These are phyloP conservation scores for Triangularia verruculosa DNA, from an alignment of 2,329 filamentous ascomycete species.

Conservation along the genomic window DNA sequence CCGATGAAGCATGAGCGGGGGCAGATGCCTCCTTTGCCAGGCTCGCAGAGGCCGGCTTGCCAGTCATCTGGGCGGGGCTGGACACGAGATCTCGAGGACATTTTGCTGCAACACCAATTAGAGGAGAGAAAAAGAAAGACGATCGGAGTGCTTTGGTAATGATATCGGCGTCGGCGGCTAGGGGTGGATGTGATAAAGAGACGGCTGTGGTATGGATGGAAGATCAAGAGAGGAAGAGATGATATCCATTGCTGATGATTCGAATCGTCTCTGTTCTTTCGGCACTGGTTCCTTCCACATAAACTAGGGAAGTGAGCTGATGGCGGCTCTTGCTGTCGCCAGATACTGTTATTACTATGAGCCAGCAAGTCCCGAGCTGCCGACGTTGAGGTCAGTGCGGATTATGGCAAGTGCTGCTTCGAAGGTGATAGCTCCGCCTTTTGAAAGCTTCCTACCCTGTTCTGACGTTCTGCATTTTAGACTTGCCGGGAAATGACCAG, in stretches of 20 bases:
- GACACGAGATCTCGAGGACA: background rate
- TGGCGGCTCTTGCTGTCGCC: background rate
- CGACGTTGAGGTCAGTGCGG: background rate
- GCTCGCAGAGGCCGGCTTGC: slow-evolving; percentile 20
- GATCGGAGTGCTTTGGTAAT: background rate
- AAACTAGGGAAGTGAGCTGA: background rate
- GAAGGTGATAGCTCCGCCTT: background rate
- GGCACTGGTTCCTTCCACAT: background rate
- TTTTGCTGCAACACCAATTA: background rate
- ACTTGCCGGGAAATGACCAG: background rate
- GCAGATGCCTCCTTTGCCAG: slow-evolving; percentile 19
- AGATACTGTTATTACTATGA: background rate
- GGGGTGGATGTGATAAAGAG: slow-evolving; percentile 6
- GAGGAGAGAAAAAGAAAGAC: background rate
- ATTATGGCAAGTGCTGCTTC: background rate
- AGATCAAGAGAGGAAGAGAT: background rate
- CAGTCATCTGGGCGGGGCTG: slow-evolving; percentile 12
- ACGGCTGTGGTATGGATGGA: slow-evolving; percentile 1
- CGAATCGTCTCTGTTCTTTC: background rate
- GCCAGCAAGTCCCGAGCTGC: background rate
- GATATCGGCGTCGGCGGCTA: slow-evolving; percentile 1
- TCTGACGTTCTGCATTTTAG: background rate
- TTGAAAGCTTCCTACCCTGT: background rate
- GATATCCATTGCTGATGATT: background rate
- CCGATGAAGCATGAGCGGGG: slow-evolving; percentile 20